phyloP scores from a whole-genome alignment of 768 basidiomycete genomes.

The Rhizopogon vesiculosus region DNA sequence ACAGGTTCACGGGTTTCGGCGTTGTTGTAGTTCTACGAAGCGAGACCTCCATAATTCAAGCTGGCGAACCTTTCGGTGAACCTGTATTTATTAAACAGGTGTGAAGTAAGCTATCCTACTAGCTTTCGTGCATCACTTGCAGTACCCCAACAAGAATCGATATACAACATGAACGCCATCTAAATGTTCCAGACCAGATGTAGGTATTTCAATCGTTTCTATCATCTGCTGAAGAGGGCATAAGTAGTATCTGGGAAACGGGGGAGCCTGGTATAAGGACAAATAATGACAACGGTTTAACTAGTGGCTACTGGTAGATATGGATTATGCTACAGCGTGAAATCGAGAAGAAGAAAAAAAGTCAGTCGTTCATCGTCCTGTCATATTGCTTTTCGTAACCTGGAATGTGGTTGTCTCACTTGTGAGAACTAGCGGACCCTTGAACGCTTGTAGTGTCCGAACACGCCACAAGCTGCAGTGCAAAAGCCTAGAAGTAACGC shows the following conservation, averaged over 20 bases:
- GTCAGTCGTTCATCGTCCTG: not conserved
- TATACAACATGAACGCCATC: not conserved
- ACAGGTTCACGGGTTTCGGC: constrained; percentile 29
- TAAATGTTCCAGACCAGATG: not conserved
- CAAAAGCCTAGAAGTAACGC: constrained; percentile 66
- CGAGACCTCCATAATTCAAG: constrained; percentile 27
- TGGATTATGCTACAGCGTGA: not conserved
- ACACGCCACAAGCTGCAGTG: constrained; percentile 59
- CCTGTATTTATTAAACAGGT: not conserved
- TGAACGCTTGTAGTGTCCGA: constrained; percentile 53
- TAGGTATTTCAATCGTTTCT: not conserved
- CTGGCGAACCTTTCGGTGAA: constrained; percentile 25
- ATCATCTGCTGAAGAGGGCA: not conserved
- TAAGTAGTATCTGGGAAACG: not conserved
- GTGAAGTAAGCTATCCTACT: not conserved
- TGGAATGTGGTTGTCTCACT: not conserved
- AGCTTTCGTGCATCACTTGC: not conserved
- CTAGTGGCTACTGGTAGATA: not conserved
- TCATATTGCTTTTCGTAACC: not conserved
- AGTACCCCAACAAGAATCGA: not conserved
- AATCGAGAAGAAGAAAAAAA: not conserved
- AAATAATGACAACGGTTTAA: not conserved
- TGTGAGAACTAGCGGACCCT: constrained; percentile 7
- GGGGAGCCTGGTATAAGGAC: not conserved
- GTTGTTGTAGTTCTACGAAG: constrained; percentile 44